Evolutionary conservation across 225 moss, liverwort and hornwort species (phyloP).

Genomic region (Anthoceros angustus): DNA sequence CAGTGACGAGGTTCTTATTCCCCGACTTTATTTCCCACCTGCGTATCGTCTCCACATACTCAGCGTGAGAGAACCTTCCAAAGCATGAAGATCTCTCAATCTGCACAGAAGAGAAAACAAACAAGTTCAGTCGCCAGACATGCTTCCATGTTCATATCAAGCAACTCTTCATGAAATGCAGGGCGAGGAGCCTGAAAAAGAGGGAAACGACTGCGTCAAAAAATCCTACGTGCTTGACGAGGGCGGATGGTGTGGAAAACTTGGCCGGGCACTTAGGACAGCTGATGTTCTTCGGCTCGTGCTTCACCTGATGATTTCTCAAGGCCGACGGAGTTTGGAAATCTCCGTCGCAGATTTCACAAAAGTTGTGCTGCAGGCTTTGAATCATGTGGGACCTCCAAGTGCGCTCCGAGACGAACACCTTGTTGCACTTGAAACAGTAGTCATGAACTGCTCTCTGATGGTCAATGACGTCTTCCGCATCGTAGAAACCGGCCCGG

Average conservation of each 20-base stretch:
- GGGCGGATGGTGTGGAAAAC: constrained; percentile 18
- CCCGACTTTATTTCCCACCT: constrained; percentile 21
- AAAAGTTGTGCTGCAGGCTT: constrained; percentile 14
- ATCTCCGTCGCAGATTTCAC: constrained; percentile 17
- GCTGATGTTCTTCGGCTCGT: constrained; percentile 12
- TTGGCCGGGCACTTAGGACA: constrained; percentile 15
- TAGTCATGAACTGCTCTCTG: not conserved
- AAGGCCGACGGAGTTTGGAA: constrained; percentile 16
- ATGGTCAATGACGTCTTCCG: not conserved
- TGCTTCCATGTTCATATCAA: too few relatives aligned
- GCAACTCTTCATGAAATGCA: too few relatives aligned
- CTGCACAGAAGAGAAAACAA: constrained; percentile 8
- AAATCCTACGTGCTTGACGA: constrained; percentile 21
- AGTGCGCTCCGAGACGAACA: not conserved
- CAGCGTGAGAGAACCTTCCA: constrained; percentile 12
- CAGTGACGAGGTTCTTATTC: constrained; percentile 20
- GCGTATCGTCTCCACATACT: constrained; percentile 15
- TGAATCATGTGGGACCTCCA: constrained; percentile 10
- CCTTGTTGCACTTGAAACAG: not conserved
- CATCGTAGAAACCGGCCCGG: not conserved
- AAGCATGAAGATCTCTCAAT: constrained; percentile 17
- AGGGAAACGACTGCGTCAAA: not conserved
- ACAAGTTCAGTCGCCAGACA: too few relatives aligned
- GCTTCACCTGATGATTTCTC: constrained; percentile 14
- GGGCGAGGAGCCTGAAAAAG: too few relatives aligned